Percentiles rank a stretch among this genome's conserved stretches.
These are phyloP conservation scores for Cytospora schulzeri DNA, from an alignment of 2,329 filamentous ascomycete genomes.

Conservation along the genomic window DNA sequence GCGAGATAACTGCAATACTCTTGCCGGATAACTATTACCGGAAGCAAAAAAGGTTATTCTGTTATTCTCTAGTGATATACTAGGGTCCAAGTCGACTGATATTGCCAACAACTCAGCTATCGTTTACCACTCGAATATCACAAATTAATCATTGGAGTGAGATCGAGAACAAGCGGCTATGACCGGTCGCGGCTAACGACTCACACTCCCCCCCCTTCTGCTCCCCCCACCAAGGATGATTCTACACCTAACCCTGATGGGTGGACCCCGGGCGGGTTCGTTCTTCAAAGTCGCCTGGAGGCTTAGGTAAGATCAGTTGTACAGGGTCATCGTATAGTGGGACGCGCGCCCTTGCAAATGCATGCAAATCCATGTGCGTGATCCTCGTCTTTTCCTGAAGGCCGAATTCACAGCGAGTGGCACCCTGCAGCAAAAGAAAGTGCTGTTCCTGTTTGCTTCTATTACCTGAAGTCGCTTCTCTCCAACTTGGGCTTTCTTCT, in stretches of 20 bases:
- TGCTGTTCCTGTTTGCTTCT: neutral
- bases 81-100: neutral
- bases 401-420: neutral
- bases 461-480: neutral
- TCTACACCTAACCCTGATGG: neutral
- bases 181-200: neutral
- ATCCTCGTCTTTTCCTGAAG: neutral
- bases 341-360: neutral
- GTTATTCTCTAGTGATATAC: neutral
- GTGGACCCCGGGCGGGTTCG: neutral
- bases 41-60: conserved; percentile 8
- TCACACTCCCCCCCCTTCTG: too few relatives aligned
- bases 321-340: neutral
- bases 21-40: neutral
- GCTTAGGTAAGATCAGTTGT: neutral
- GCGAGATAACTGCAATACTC: neutral
- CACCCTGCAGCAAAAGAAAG: neutral
- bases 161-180: too few relatives aligned
- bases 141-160: too few relatives aligned
- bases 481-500: neutral
- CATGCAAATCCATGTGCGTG: neutral
- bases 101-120: too few relatives aligned
- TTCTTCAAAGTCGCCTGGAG: too few relatives aligned
- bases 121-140: too few relatives aligned
- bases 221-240: neutral